phyloP scores from a whole-genome alignment of 2,329 filamentous ascomycete genomes.

The Tolypocladium pustulatum region DNA sequence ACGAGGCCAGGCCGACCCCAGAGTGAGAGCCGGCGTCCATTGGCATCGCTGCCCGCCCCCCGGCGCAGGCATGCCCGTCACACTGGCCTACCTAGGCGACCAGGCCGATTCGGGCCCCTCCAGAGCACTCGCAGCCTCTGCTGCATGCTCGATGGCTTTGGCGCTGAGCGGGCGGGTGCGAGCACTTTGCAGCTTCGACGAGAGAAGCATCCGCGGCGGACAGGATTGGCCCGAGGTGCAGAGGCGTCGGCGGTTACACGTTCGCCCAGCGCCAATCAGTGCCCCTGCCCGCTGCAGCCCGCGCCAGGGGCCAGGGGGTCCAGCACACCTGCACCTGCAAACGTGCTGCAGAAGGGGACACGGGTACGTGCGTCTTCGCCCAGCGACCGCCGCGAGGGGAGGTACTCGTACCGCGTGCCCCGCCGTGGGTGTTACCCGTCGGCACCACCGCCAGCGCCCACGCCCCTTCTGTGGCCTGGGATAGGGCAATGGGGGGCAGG shows the following conservation, averaged over 20 bases:
- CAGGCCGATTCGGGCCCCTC: background rate
- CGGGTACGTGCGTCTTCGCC: background rate
- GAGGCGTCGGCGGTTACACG: slow-evolving; percentile 28
- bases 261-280: slow-evolving; percentile 20
- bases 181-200: background rate
- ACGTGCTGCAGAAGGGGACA: background rate
- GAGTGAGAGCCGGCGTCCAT: background rate
- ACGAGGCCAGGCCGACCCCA: background rate
- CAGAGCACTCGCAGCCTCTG: background rate
- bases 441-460: background rate
- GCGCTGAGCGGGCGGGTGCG: background rate
- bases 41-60: background rate
- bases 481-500: too few species aligned
- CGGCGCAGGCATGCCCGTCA: background rate
- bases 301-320: background rate
- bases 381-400: background rate
- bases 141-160: background rate
- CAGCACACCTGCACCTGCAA: background rate
- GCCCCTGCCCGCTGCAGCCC: slow-evolving; percentile 8
- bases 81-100: background rate
- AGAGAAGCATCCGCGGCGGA: background rate
- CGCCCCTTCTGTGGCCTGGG: too few species aligned
- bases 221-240: slow-evolving; percentile 12
- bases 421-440: background rate
- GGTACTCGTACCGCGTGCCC: background rate